phyloP scores from a whole-genome alignment of 257 asterid genomes.

The Solanum sejunctum region DNA sequence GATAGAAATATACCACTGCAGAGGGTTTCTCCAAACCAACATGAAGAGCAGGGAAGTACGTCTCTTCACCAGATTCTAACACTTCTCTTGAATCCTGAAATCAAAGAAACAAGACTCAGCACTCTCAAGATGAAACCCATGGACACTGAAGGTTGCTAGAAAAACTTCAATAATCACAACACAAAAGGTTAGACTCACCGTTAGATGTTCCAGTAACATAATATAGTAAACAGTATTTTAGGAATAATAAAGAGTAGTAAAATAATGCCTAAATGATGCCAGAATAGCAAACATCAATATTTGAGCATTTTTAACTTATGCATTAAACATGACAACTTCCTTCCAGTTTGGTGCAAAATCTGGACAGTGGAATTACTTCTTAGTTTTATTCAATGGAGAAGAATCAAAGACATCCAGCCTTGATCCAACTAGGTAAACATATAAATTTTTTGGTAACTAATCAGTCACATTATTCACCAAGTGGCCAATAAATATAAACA shows the following conservation, averaged over 20 bases:
- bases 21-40: slow-evolving; percentile 71
- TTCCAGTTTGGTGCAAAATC: neutral
- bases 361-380: neutral
- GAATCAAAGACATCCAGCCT: neutral
- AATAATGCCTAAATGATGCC: neutral
- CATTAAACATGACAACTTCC: neutral
- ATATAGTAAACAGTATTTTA: neutral
- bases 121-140: neutral
- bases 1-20: slow-evolving; percentile 57
- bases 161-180: neutral
- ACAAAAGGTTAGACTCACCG: neutral
- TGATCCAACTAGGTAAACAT: neutral
- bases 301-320: neutral
- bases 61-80: slow-evolving; percentile 83
- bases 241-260: neutral
- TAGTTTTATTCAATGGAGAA: neutral
- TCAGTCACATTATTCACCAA: neutral
- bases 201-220: neutral
- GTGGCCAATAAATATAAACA: neutral
- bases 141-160: neutral
- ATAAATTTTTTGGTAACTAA: neutral
- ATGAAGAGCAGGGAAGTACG: slow-evolving; percentile 78
- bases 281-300: neutral
- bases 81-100: slow-evolving; percentile 52
- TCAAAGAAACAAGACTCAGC: neutral